Evolutionary conservation across 768 basidiomycete genomes (phyloP), one percentile per base, ranked within the genome.

Genomic region (Mycena pura): DNA sequence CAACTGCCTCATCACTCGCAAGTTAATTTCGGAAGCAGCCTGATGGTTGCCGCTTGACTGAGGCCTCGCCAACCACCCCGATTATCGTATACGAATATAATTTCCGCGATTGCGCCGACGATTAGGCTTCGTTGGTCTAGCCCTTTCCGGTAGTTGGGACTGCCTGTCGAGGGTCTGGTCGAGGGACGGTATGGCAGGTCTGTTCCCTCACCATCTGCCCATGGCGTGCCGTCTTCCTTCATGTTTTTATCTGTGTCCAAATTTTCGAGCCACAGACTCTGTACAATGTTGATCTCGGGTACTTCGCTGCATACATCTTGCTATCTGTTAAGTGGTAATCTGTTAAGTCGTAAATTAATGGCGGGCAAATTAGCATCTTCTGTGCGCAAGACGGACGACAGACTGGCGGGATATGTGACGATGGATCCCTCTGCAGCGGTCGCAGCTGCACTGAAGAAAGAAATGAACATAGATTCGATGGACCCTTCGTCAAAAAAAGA

Each of bases 81-180:
- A 58, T 53, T 66, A 65, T 39, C 47, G 62, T 70, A 70, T 68
- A 70, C 68, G 68, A 68, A 64, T 69, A 70, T 70, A 70, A 68
- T 68, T 31, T 49, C 51, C 57, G 61, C 54, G 36, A 44, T 39
- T 43, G 46, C 46, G 43, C 27, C 44, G 40, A 41, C 44, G 48
- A 25, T 40, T 41, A 32, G 58, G 52, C 45, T 22, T 63, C 48
- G 31, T 28, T 51, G 36, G 55, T 62, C 19, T 48, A 53, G 55
- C 52, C 53, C 46, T 40, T 61, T 25, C 25, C 40, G 34, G 54
- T 51, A 49, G 44, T 41, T 51, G 54, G 43, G 47, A 49, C 13
- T 39, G 51, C 52, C 51, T 57, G 38, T 45, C 49, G 22, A 50
- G 58, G 44, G 45, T 45, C 52, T 60, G 51, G 41, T 32, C 47